Percentiles rank a stretch among this genome's conserved stretches.
These are phyloP conservation scores for Tuber melanosporum DNA, from an alignment of 495 filamentous ascomycete species.

Conservation along the genomic window DNA sequence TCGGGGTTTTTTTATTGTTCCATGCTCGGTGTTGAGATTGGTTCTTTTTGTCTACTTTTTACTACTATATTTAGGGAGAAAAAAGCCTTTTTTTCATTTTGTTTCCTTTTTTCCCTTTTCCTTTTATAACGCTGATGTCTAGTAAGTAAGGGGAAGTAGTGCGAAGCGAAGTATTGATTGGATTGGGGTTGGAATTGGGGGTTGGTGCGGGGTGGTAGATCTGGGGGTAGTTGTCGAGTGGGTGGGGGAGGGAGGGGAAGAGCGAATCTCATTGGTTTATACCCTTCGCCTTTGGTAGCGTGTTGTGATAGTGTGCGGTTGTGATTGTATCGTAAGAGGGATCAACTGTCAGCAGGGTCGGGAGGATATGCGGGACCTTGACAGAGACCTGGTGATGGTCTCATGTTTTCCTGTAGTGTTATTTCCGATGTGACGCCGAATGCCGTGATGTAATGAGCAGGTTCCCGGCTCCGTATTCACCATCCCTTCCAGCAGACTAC, in stretches of 20 bases:
- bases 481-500: not conserved
- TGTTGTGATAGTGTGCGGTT: not conserved
- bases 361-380: not conserved
- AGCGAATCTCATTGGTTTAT: not conserved
- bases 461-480: not conserved
- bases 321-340: not conserved
- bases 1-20: conserved; percentile 28
- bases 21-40: conserved; percentile 37
- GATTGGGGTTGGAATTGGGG: not conserved
- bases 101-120: not conserved
- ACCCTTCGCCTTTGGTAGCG: not conserved
- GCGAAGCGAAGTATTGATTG: not conserved
- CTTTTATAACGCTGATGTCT: not conserved
- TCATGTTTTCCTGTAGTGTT: not conserved
- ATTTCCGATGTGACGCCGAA: not conserved
- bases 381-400: not conserved
- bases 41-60: conserved; percentile 15
- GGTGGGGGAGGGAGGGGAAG: not conserved
- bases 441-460: not conserved
- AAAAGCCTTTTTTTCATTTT: not conserved
- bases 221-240: not conserved
- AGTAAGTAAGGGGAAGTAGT: not conserved
- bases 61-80: conserved; percentile 20
- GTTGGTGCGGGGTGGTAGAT: not conserved
- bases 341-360: not conserved